A percentile compares a stretch with the other conserved stretches of the same genome.
These are phyloP conservation scores for Xylariales sp. DNA, from an alignment of 2,329 filamentous ascomycete genomes.

Conservation along the genomic window DNA sequence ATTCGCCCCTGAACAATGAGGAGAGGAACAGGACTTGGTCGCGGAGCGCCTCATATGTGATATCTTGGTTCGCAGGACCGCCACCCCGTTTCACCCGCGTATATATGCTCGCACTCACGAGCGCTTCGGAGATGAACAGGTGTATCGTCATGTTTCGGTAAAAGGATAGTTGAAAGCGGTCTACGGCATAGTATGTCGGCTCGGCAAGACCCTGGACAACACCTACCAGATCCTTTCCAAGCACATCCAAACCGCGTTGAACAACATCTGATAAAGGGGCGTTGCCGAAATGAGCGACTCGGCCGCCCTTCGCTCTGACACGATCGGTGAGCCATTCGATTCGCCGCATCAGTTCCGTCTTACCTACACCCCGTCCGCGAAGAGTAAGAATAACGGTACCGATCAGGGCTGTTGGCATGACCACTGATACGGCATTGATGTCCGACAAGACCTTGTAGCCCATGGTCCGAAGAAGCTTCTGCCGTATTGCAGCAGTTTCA, in stretches of 20 bases:
- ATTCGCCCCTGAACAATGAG: constrained; percentile 89
- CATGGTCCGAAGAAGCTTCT: constrained; percentile 75
- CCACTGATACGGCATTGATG: constrained; percentile 93
- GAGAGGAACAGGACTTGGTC: constrained; percentile 86
- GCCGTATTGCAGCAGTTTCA: constrained; percentile 50
- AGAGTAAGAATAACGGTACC: constrained; percentile 90
- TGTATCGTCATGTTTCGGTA: constrained; percentile 99
- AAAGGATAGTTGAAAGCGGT: constrained; percentile 94
- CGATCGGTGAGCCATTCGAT: constrained; percentile 86
- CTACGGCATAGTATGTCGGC: constrained; percentile 90
- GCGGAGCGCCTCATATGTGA: constrained; percentile 66
- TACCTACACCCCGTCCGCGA: constrained; percentile 85
- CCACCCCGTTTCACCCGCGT: constrained; percentile 86
- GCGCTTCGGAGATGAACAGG: constrained; percentile 87
- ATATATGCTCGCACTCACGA: constrained; percentile 89
- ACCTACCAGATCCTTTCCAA: constrained; percentile 85
- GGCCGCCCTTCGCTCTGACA: constrained; percentile 79
- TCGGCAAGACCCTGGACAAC: constrained; percentile 75
- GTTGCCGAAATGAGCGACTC: constrained; percentile 88
- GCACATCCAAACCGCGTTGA: constrained; percentile 82
- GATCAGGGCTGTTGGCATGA: constrained; percentile 96
- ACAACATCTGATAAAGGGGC: constrained; percentile 77
- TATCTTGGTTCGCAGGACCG: constrained; percentile 74
- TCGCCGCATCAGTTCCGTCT: constrained; percentile 75
- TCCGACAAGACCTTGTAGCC: constrained; percentile 90